Evolutionary conservation across 768 basidiomycete genomes (phyloP).

Genomic region (Amanita fuliginea): DNA sequence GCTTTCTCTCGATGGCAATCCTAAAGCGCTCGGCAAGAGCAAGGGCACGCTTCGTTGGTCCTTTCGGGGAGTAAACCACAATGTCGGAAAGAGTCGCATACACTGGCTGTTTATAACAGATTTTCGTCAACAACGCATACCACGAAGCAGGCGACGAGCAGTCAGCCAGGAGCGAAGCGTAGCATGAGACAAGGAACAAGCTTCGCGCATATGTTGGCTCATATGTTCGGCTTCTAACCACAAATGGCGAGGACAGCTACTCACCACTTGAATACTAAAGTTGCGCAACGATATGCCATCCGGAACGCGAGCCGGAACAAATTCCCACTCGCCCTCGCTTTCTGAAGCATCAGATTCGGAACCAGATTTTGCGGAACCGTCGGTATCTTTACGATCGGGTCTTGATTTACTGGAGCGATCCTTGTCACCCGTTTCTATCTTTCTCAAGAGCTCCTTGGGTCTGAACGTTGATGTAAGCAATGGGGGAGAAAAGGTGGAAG

Average conservation of each 20-base stretch:
- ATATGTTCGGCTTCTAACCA: not conserved
- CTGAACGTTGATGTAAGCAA: constrained; percentile 42
- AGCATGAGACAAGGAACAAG: constrained; percentile 2
- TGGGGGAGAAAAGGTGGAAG: constrained; percentile 17
- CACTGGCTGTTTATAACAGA: constrained; percentile 43
- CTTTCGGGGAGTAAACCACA: constrained; percentile 74
- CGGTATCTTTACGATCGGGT: constrained; percentile 2
- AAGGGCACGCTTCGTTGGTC: constrained; percentile 42
- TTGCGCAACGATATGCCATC: constrained; percentile 79
- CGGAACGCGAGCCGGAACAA: constrained; percentile 61
- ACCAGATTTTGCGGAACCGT: constrained; percentile 3
- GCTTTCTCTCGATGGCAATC: constrained; percentile 49
- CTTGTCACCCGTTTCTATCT: constrained; percentile 8
- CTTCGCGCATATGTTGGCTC: not conserved
- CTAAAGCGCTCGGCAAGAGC: constrained; percentile 57
- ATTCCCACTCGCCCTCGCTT: constrained; percentile 42
- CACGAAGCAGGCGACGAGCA: not conserved
- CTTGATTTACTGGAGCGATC: not conserved
- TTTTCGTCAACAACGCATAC: constrained; percentile 1
- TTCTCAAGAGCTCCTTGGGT: constrained; percentile 30
- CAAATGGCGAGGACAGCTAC: constrained; percentile 1
- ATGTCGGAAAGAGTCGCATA: constrained; percentile 86
- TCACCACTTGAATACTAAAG: constrained; percentile 81
- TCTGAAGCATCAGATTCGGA: constrained; percentile 1
- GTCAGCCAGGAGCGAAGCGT: not conserved